Conservation (phyloP, 129 eudicot genomes). For the Artemisia argyi region DNA sequence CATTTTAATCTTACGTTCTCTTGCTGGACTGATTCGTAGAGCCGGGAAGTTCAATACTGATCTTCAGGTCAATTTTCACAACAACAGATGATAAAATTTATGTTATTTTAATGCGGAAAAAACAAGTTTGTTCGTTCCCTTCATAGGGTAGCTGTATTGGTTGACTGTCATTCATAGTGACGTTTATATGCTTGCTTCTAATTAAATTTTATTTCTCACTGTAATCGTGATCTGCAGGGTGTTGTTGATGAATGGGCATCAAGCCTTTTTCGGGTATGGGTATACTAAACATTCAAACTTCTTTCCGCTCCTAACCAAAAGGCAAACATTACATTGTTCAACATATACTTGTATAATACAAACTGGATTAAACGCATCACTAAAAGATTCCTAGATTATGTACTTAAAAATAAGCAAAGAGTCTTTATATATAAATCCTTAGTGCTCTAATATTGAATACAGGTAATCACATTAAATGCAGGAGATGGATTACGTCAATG, state of each 20-base stretch:
- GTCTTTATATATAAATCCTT: conserved; percentile 45
- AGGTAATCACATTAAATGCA: conserved; percentile 99
- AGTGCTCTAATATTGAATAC: conserved; percentile 97
- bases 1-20: conserved; percentile 79
- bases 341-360: background rate
- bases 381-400: background rate
- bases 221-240: conserved; percentile 58
- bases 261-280: conserved; percentile 96
- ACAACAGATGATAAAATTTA: background rate
- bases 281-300: conserved; percentile 19
- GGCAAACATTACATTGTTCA: conserved; percentile 8
- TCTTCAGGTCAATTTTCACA: conserved; percentile 65
- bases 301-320: conserved; percentile 8
- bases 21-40: conserved; percentile 75
- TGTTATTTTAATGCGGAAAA: too few species aligned
- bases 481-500: conserved; percentile 98
- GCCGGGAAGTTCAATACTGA: conserved; percentile 89
- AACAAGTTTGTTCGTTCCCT: too few species aligned
- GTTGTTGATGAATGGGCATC: conserved; percentile 99
- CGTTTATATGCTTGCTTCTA: conserved; percentile 12
- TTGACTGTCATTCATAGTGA: background rate
- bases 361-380: too few species aligned
- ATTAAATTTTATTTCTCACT: conserved; percentile 8
- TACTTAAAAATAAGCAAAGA: conserved; percentile 5
- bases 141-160: too few species aligned